Base-by-base conservation (phyloP, 495 filamentous ascomycete species). In the Aspergillus sclerotiicarbonarius region DNA sequence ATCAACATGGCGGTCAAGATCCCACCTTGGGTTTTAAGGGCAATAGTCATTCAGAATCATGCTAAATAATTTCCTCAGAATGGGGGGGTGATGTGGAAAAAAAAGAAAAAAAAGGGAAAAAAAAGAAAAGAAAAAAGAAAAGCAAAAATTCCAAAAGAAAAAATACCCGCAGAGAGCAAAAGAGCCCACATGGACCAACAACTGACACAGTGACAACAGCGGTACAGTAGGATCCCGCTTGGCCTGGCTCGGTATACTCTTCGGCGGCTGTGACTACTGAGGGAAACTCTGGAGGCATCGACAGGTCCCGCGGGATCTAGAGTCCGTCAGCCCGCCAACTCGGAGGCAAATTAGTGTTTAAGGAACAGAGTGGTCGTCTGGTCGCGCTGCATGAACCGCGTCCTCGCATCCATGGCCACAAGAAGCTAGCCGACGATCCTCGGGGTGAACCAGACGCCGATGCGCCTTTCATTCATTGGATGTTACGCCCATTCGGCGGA, bases 141-240 rank as follows among this genome's bases (percentile, higher is more conserved):
- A 16, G 41, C 6, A 13, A 19, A 44, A 46, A 46, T 1, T n/a
- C 15, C n/a, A 32, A 45, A 39, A 29, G 57, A 56, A 57, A 21
- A 30, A 45, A n/a, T 39, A 25, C 25, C 25, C 25, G 25, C 25
- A 25, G 55, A 57, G 32, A 43, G 18, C 31, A 55, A 51, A 32
- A 46, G 51, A 21, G 18, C 12, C 29, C 25, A 32, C 43, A 43
- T 30, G 16, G 46, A n/a, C 46, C 46, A 49, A 31, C 46, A 29
- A 12, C n/a, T 30, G 18, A 46, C 8, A 7, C 18, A 8, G 16
- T 18, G 16, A 18, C 41, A 44, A 6, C 41, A 48, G 25, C n/a
- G n/a, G 18, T 45, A 45, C n/a, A 45, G 19, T 18, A 46, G 19
- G n/a, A 46, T 46, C 25, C 25, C 25, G 25, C 25, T 25, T 5